Percentiles rank a stretch among this genome's conserved stretches.
Evolutionary conservation across 768 basidiomycete genomes (phyloP).

Genomic region (Agrocybe pediades): DNA sequence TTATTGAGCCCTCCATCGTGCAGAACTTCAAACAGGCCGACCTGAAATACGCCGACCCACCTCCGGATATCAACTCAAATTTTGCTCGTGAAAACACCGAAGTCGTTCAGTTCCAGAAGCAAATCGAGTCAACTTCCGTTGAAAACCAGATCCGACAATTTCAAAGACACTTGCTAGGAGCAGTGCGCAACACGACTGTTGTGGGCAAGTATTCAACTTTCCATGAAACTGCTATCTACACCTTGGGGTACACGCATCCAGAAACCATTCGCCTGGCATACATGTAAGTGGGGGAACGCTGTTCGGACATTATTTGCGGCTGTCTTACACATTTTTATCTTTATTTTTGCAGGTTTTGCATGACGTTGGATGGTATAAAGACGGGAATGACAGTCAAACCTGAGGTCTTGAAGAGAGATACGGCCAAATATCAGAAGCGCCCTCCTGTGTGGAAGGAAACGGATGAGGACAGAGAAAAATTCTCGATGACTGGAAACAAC

Average conservation of each 20-base stretch:
- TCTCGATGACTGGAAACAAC: conserved; percentile 19
- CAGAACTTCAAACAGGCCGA: conserved; percentile 54
- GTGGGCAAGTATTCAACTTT: conserved; percentile 58
- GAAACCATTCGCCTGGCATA: conserved; percentile 58
- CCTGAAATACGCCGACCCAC: conserved; percentile 49
- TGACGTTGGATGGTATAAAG: conserved; percentile 61
- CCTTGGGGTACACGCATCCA: conserved; percentile 48
- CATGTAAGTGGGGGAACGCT: conserved; percentile 37
- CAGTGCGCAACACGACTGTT: conserved; percentile 42
- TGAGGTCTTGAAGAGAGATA: conserved; percentile 25
- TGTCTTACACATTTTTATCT: neutral
- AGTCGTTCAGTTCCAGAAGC: conserved; percentile 42
- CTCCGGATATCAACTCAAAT: conserved; percentile 37
- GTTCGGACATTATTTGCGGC: neutral
- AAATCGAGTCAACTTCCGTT: conserved; percentile 18
- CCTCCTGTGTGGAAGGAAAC: conserved; percentile 35
- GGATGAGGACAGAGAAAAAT: conserved; percentile 20
- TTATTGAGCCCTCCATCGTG: conserved; percentile 63
- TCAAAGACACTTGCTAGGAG: conserved; percentile 53
- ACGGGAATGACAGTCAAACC: conserved; percentile 50
- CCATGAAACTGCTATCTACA: conserved; percentile 59
- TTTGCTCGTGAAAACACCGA: conserved; percentile 47
- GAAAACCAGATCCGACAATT: conserved; percentile 34
- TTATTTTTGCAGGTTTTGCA: conserved; percentile 39
- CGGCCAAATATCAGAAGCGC: conserved; percentile 16